Percentiles rank a stretch among this genome's conserved stretches.
phyloP scores from a whole-genome alignment of 2,329 filamentous ascomycete genomes.

The Ophiostoma tasmaniense region DNA sequence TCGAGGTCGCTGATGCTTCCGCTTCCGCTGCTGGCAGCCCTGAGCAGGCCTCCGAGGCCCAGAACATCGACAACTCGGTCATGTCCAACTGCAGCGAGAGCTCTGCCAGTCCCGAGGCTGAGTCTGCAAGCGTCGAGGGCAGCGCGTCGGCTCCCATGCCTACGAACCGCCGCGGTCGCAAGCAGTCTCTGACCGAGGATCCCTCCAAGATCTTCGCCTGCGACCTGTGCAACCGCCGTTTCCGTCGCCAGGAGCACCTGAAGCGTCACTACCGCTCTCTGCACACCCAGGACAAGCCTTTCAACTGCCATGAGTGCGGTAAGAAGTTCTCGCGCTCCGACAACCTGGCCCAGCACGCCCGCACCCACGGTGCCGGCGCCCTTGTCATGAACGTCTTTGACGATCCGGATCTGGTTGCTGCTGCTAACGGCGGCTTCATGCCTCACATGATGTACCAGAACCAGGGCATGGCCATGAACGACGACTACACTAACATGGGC shows the following conservation, averaged over 20 bases:
- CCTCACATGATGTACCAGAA: conserved; percentile 31
- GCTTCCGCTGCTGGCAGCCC: conserved; percentile 24
- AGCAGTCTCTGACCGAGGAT: conserved; percentile 96
- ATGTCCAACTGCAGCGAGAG: conserved; percentile 14
- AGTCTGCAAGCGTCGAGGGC: conserved; percentile 15
- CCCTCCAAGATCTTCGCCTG: conserved; percentile 98
- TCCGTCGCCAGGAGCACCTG: conserved; percentile 95
- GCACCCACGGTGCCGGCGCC: conserved; percentile 83
- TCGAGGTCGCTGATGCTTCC: background rate
- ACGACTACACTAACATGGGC: conserved; percentile 40
- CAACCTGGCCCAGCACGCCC: conserved; percentile 91
- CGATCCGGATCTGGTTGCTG: conserved; percentile 46
- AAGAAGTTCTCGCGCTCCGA: conserved; percentile 99
- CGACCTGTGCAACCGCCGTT: conserved; percentile 90
- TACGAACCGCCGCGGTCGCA: conserved; percentile 85
- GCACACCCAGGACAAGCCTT: conserved; percentile 97
- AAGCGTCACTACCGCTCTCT: conserved; percentile 98
- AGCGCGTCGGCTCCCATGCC: conserved; percentile 42
- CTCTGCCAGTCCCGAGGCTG: conserved; percentile 26
- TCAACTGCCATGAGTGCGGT: conserved; percentile 93
- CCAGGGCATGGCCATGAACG: conserved; percentile 23
- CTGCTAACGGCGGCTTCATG: conserved; percentile 22
- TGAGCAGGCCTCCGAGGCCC: conserved; percentile 27
- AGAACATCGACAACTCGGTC: conserved; percentile 24
- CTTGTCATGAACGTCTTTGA: conserved; percentile 87